Conservation (phyloP, 2,329 filamentous ascomycete genomes). For the Nemania sp. region DNA sequence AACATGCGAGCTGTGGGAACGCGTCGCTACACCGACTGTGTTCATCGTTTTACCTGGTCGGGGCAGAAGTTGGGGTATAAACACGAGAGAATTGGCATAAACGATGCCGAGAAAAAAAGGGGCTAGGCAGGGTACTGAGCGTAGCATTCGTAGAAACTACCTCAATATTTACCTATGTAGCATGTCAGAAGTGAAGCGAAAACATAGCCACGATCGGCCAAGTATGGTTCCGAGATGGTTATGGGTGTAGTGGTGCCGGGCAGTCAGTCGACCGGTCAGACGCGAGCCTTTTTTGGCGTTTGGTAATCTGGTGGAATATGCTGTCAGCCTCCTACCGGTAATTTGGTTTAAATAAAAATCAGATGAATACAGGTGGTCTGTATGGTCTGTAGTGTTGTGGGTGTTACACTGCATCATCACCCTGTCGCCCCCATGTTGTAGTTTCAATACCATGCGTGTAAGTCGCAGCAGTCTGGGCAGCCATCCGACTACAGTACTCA, state of each 20-base stretch:
- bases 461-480: background rate
- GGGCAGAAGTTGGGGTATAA: background rate
- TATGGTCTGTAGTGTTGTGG: background rate
- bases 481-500: background rate
- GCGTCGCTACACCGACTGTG: constrained; percentile 22
- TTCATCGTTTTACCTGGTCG: background rate
- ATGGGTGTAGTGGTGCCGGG: constrained; percentile 3
- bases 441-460: background rate
- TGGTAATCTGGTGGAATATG: background rate
- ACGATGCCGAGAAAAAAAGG: constrained; percentile 3
- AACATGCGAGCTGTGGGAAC: constrained; percentile 11
- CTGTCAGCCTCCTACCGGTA: background rate
- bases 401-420: constrained; percentile 21
- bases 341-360: background rate
- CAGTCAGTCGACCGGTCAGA: background rate
- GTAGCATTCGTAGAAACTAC: too few species aligned
- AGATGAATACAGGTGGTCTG: background rate
- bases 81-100: background rate
- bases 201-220: constrained; percentile 26
- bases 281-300: constrained; percentile 5
- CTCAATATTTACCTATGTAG: too few species aligned
- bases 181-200: constrained; percentile 1
- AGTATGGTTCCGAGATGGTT: constrained; percentile 25
- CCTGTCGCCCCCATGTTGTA: constrained; percentile 15
- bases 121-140: background rate